Conservation (phyloP, 805 yeast species). For the Pichia exigua region DNA sequence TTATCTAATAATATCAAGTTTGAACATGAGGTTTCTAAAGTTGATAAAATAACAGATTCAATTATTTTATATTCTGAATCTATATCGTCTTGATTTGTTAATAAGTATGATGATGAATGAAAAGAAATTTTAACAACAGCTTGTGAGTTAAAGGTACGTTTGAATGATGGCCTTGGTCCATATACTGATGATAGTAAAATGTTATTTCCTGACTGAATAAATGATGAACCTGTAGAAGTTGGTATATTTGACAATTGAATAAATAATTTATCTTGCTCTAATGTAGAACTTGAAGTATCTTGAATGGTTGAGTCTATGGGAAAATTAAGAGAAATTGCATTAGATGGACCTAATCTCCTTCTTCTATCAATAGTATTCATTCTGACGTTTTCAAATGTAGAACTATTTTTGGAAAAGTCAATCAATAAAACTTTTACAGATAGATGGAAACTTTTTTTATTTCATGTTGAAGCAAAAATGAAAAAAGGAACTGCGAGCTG, state of each 20-base stretch:
- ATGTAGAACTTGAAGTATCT: not conserved
- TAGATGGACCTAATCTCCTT: slow-evolving; percentile 76
- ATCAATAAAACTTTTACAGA: too few species aligned
- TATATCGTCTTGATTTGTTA: slow-evolving; percentile 19
- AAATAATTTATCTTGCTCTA: slow-evolving; percentile 32
- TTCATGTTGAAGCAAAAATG: not conserved
- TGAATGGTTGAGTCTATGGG: not conserved
- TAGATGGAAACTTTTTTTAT: not conserved
- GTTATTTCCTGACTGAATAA: slow-evolving; percentile 57
- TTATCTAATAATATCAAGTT: slow-evolving; percentile 47
- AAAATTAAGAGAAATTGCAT: slow-evolving; percentile 46
- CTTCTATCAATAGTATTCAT: slow-evolving; percentile 61
- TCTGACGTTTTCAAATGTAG: not conserved
- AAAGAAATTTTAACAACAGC: slow-evolving; percentile 23
- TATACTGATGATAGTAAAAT: slow-evolving; percentile 64
- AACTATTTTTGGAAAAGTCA: not conserved
- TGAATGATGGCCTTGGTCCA: slow-evolving; percentile 75
- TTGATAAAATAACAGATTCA: slow-evolving; percentile 24
- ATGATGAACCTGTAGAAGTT: slow-evolving; percentile 65
- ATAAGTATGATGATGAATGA: slow-evolving; percentile 9
- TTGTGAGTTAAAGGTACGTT: slow-evolving; percentile 26
- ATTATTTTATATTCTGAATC: slow-evolving; percentile 27
- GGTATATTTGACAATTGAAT: slow-evolving; percentile 54
- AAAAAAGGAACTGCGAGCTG: not conserved
- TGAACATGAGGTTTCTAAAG: slow-evolving; percentile 33